These are phyloP conservation scores for Solidago caesia DNA, from an alignment of 129 eudicot genomes.

Conservation along the genomic window DNA sequence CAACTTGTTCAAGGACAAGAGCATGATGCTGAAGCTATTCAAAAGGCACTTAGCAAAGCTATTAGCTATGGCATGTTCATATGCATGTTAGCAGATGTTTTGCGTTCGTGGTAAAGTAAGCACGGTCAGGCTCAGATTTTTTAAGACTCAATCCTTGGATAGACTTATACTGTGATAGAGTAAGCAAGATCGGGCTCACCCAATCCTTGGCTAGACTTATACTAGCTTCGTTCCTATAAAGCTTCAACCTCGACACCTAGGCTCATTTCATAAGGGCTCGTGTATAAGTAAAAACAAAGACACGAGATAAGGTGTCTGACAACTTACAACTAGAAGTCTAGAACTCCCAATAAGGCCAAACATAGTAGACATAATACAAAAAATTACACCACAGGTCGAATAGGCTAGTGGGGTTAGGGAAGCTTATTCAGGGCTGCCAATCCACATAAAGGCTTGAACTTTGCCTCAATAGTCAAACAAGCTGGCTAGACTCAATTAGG, in stretches of 20 bases:
- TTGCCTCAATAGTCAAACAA: background rate
- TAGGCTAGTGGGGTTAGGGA: background rate
- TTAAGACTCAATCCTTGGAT: too few relatives aligned
- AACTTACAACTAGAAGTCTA: background rate
- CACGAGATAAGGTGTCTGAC: background rate
- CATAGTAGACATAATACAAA: background rate
- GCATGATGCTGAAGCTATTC: too few relatives aligned
- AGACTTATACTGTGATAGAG: too few relatives aligned
- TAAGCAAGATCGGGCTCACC: too few relatives aligned
- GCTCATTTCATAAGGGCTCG: background rate
- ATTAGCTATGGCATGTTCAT: too few relatives aligned
- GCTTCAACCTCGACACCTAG: background rate
- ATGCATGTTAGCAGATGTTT: too few relatives aligned
- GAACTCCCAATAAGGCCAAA: background rate
- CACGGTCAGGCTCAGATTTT: too few relatives aligned
- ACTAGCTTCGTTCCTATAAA: background rate
- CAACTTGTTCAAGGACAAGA: background rate
- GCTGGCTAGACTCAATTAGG: background rate
- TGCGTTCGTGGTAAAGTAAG: too few relatives aligned
- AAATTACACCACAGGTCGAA: background rate
- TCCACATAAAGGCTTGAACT: background rate
- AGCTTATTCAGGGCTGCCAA: background rate
- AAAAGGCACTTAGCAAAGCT: too few relatives aligned
- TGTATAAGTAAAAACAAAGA: background rate
- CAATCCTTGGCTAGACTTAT: background rate